Percentiles rank a stretch among this genome's conserved stretches.
Evolutionary conservation across 2,329 filamentous ascomycete genomes (phyloP).

Genomic region (Aotearoamyces nothofagi): DNA sequence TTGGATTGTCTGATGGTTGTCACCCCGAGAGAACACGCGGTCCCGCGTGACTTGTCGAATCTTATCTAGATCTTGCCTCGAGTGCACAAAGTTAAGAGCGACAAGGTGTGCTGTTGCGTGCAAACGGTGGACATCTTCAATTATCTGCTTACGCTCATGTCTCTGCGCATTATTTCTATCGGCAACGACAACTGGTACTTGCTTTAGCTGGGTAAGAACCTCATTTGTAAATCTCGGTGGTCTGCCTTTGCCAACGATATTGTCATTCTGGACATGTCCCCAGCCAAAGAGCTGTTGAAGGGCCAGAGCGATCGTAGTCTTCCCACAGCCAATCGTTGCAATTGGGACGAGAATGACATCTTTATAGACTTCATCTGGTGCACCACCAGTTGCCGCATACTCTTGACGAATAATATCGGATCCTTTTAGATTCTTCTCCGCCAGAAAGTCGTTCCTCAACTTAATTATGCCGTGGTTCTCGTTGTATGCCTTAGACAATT

Average conservation of each 20-base stretch:
- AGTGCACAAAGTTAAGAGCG: conserved; percentile 78
- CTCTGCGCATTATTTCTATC: conserved; percentile 90
- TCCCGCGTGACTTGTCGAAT: conserved; percentile 63
- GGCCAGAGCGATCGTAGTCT: conserved; percentile 81
- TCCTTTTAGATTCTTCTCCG: conserved; percentile 70
- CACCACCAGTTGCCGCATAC: conserved; percentile 32
- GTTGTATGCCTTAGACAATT: conserved; percentile 57
- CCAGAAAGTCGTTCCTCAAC: conserved; percentile 76
- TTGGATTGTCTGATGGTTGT: conserved; percentile 97
- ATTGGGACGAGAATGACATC: conserved; percentile 79
- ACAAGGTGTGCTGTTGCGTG: conserved; percentile 57
- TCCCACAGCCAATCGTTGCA: conserved; percentile 89
- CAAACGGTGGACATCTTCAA: conserved; percentile 56
- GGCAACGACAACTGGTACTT: conserved; percentile 63
- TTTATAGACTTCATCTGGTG: conserved; percentile 37
- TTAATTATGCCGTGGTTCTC: conserved; percentile 91
- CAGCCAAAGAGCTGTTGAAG: conserved; percentile 73
- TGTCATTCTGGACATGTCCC: conserved; percentile 94
- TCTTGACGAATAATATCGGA: conserved; percentile 75
- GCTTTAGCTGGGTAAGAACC: conserved; percentile 47
- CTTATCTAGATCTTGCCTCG: conserved; percentile 46
- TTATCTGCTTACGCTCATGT: conserved; percentile 76
- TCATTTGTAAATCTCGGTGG: conserved; percentile 64
- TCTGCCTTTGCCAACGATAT: conserved; percentile 68
- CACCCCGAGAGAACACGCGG: conserved; percentile 70